Base-by-base conservation (phyloP, 192 early-diverging fungal species). In the Coemansia aciculifera region DNA sequence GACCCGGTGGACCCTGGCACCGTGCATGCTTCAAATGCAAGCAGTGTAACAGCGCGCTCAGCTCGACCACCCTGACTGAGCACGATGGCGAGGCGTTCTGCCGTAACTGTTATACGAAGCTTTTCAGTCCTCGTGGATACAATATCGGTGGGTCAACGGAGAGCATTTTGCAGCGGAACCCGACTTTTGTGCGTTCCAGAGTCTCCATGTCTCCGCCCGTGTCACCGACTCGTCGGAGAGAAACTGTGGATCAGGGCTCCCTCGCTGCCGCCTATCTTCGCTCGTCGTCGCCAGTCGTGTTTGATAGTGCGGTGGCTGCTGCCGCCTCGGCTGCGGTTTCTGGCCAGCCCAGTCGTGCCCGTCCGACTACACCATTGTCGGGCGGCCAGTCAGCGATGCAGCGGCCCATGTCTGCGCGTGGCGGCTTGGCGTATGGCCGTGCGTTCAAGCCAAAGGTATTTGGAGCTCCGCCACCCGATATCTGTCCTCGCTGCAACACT, bases 71-170 rank as follows among this genome's bases (percentile, higher is more conserved):
- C 3, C 38, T 85, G 59, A 72, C 79, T 11, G 84, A 85, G 31
- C 79, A 81, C 39, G 75, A 85, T 19, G 79, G 79, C 44, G 84
- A 85, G 66, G 79, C 79, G 23, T 85, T 68, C 46, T 85, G 84
- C 67, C 67, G 66, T 1, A 59, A 65, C 7, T 85, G 84, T 64
- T 73, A 85, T 62, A 79, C 73, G 5, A 82, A 79, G 69, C 71
- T 85, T 63, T 84, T 78, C 46, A 72, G 73, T 34, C 68, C 75
- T 34, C 74, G 72, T 6, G 80, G 80, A 10, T 82, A 77, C 64
- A 77, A 77, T 31, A 74, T 82, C 23, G 80, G 75, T 48, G 72
- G 80, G 27, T 77, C 80, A 12, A 78, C 67, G 0, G 76, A 78
- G 66, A 60, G 37, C 59, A 60, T 60, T 4, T 37, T 52, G 34